Percentiles rank a stretch among this genome's conserved stretches.
These are phyloP conservation scores for Penicillium flavigenum DNA, from an alignment of 495 filamentous ascomycete genomes.

Conservation along the genomic window DNA sequence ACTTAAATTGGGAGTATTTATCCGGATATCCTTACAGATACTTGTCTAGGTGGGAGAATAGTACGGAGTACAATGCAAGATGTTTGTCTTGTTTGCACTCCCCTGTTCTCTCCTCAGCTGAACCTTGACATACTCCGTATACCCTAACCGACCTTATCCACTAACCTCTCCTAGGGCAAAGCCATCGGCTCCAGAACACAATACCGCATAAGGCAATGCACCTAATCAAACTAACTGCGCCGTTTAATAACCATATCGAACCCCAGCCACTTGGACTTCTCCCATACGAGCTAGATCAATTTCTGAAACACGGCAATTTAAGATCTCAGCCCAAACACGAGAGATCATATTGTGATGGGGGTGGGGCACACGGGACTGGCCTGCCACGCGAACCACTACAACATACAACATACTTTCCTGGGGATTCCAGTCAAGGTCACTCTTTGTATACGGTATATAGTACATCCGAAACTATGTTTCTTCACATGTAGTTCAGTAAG, in stretches of 20 bases:
- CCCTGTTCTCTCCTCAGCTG: neutral
- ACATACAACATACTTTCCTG: neutral
- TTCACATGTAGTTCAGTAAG: neutral
- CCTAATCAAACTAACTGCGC: constrained; percentile 5
- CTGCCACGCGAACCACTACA: too few species aligned
- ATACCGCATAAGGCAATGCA: neutral
- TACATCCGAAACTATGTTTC: neutral
- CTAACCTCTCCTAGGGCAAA: neutral
- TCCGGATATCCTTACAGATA: too few species aligned
- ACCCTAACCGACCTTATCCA: too few species aligned
- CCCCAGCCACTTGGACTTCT: neutral
- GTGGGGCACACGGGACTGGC: neutral
- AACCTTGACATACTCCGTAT: too few species aligned
- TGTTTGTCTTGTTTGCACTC: constrained; percentile 1
- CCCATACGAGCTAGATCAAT: neutral
- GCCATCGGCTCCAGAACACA: neutral
- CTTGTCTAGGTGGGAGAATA: too few species aligned
- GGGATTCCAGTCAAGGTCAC: neutral
- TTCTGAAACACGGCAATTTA: constrained; percentile 5
- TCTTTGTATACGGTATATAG: neutral
- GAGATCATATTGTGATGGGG: neutral
- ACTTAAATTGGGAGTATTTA: neutral
- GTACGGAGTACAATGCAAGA: too few species aligned
- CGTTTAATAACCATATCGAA: constrained; percentile 12
- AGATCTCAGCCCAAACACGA: neutral